Evolutionary conservation across 179 eudicot species (phyloP).

Genomic region (Spinacia oleracea): DNA sequence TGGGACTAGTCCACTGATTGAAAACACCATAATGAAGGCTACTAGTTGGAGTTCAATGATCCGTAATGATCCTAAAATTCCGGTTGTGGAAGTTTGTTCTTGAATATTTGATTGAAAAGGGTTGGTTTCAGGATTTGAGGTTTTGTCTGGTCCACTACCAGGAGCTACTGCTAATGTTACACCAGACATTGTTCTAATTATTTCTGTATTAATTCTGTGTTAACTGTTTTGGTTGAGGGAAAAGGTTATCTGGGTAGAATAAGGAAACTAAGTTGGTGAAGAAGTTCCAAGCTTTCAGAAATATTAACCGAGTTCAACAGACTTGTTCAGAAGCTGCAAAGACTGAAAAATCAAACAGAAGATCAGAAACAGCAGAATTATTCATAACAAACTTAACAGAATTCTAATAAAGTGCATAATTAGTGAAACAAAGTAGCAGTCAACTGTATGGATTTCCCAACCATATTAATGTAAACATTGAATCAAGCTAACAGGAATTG

Average conservation of each 20-base stretch:
- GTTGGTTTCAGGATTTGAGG: slow-evolving; percentile 19
- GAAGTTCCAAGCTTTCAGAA: background rate
- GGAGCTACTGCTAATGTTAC: slow-evolving; percentile 66
- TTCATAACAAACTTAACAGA: background rate
- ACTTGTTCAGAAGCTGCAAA: slow-evolving; percentile 19
- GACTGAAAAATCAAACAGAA: background rate
- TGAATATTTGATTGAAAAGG: slow-evolving; percentile 19
- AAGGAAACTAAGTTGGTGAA: background rate
- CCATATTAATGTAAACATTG: background rate
- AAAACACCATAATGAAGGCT: slow-evolving; percentile 93
- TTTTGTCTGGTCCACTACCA: slow-evolving; percentile 33
- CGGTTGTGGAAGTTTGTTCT: slow-evolving; percentile 18
- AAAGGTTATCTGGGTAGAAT: background rate
- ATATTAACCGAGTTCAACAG: background rate
- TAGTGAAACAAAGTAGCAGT: background rate
- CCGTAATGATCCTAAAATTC: slow-evolving; percentile 70
- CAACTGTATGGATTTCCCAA: no score
- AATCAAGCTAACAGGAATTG: background rate
- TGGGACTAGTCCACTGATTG: slow-evolving; percentile 83
- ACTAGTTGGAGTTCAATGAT: slow-evolving; percentile 88
- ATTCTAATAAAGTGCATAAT: background rate
- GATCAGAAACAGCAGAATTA: background rate
- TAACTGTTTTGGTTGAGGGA: background rate
- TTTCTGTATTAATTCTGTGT: no score
- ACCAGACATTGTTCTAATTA: slow-evolving; percentile 55